These are phyloP conservation scores for Colletotrichum caudatum DNA, from an alignment of 2,329 filamentous ascomycete species.

Conservation along the genomic window DNA sequence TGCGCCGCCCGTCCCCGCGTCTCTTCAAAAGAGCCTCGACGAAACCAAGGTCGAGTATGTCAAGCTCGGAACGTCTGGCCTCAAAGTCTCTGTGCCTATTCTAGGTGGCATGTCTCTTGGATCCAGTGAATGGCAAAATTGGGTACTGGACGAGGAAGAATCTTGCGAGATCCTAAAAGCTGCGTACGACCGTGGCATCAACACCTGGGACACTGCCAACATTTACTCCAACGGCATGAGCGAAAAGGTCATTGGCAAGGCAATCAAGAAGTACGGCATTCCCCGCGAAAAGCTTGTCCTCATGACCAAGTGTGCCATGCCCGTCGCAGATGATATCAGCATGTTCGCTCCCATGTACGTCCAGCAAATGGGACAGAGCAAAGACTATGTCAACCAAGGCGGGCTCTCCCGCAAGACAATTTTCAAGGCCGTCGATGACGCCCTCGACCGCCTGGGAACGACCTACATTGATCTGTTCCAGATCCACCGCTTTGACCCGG, in stretches of 20 bases:
- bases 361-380: conserved; percentile 28
- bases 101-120: conserved; percentile 42
- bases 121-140: conserved; percentile 35
- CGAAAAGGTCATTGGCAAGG: conserved; percentile 74
- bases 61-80: conserved; percentile 47
- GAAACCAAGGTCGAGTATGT: conserved; percentile 58
- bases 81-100: conserved; percentile 29
- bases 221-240: conserved; percentile 72
- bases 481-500: conserved; percentile 70
- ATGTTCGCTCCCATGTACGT: conserved; percentile 41
- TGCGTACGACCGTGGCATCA: conserved; percentile 41
- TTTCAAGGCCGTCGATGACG: conserved; percentile 57
- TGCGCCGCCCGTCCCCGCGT: conserved; percentile 11
- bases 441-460: conserved; percentile 59
- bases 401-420: conserved; percentile 38
- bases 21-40: conserved; percentile 44
- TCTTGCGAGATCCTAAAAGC: conserved; percentile 38
- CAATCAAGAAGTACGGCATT: conserved; percentile 72
- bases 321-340: conserved; percentile 48
- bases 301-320: conserved; percentile 62
- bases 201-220: conserved; percentile 62
- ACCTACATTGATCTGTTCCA: conserved; percentile 66
- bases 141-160: conserved; percentile 32
- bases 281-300: conserved; percentile 74
- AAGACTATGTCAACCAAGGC: conserved; percentile 55